Base-by-base conservation (phyloP, 768 basidiomycete species). In the Solioccasus polychromus region DNA sequence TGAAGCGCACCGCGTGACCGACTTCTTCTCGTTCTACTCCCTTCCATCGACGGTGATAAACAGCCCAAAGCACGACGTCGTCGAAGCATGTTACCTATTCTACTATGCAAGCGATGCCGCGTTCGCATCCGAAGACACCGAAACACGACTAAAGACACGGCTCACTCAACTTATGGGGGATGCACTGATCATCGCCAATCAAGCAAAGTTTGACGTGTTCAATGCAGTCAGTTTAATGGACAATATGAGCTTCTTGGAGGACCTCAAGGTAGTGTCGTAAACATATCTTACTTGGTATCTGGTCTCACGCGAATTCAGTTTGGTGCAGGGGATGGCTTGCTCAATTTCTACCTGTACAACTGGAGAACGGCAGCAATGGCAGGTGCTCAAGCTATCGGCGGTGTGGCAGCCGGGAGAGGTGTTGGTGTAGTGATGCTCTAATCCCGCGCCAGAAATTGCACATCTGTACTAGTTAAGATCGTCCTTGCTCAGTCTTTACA, bases 141-240 rank as follows among this genome's bases (percentile, higher is more conserved):
- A 79, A 35, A 78, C 71, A 20, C 69, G 64, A 22, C 64, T 96
- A 43, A 86, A 84, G 64, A 74, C 75, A 49, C 77, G 94, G 34
- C 69, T 99, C 48, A 70, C 76, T 42, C 73, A 74, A 8, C 71
- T 99, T 40, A 73, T 95, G 20, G 75, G 76, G 8, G 95, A 98
- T 64, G 85, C 91, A 1, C 61, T 97, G 50, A 72, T 87, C 48
- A 66, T 93, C 41, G 94, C 94, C 1, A 79, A 86, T 46, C 77
- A 83, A 43, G 87, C 88, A 37, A 83, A 83, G 31, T 97, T 99
- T 58, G 96, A 99, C 61, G 96, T 99, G 12, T 83, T 98, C 68
- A 99, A 99, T 65, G 90, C 89, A 2, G 67, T 98, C 59, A 94
- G 94, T 14, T 64, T 96, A 53, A 92, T 97, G 87, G 96, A 99